Evolutionary conservation across 2,329 filamentous ascomycete species (phyloP).

Genomic region (Epichloe scottii): DNA sequence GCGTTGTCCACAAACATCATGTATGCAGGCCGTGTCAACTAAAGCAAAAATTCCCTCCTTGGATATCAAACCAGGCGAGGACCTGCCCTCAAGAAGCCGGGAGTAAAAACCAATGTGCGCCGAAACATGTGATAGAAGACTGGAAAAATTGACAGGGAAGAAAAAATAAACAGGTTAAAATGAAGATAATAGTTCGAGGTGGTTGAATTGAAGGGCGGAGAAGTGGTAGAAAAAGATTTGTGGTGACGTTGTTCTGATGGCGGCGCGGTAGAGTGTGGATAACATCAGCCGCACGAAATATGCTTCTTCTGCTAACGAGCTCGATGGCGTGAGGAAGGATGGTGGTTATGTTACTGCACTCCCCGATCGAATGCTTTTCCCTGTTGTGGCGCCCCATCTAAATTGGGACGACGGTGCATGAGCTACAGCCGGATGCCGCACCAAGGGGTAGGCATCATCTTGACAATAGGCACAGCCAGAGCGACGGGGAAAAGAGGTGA

Average conservation of each 20-base stretch:
- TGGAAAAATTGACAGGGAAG: background rate
- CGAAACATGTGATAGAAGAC: slow-evolving; percentile 2
- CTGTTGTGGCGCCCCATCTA: background rate
- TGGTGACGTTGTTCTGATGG: background rate
- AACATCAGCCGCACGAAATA: background rate
- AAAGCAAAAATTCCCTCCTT: background rate
- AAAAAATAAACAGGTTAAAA: background rate
- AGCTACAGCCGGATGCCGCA: background rate
- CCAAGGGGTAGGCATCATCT: background rate
- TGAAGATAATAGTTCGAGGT: background rate
- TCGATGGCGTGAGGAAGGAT: background rate
- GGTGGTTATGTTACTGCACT: background rate
- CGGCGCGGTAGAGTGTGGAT: background rate
- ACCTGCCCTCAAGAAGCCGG: background rate
- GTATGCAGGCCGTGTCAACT: slow-evolving; percentile 1
- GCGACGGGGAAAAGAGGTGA: background rate
- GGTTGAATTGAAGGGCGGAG: background rate
- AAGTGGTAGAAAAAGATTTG: background rate
- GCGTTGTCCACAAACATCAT: background rate
- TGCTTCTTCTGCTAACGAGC: background rate
- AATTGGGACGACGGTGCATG: background rate
- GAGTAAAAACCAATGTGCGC: slow-evolving; percentile 1
- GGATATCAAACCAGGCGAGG: slow-evolving; percentile 6
- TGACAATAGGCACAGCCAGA: background rate
- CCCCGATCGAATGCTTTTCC: background rate